These are phyloP conservation scores for Chloris gayana DNA, from an alignment of 176 grass and related monocot species.

Conservation along the genomic window DNA sequence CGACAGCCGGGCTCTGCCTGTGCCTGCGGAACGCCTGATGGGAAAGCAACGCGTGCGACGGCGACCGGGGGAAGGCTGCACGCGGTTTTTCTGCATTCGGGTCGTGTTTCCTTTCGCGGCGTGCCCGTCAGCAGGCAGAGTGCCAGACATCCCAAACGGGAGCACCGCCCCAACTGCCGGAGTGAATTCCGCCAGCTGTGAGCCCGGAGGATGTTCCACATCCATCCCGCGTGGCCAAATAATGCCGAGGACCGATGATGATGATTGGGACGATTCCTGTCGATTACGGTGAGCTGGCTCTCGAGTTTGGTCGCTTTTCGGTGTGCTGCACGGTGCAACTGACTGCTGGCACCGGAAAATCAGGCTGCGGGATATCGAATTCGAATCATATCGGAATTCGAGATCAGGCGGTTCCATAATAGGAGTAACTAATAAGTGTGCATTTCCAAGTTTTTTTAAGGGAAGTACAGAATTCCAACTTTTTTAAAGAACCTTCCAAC, in stretches of 20 bases:
- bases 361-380: neutral
- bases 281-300: slow-evolving; percentile 15
- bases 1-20: slow-evolving; percentile 10
- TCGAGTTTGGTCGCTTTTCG: neutral
- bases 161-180: slow-evolving; percentile 5
- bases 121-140: neutral
- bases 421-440: no score
- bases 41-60: neutral
- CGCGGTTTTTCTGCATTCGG: neutral
- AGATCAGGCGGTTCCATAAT: neutral
- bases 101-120: neutral
- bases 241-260: neutral
- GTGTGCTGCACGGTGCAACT: neutral
- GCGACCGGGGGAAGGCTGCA: neutral
- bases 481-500: no score
- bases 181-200: slow-evolving; percentile 11
- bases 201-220: neutral
- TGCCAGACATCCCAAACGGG: neutral
- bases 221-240: neutral
- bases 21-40: neutral
- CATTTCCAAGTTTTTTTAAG: no score
- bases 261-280: neutral
- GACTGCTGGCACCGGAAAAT: neutral
- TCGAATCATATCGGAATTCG: neutral
- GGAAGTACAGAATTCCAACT: no score